Base-by-base conservation (phyloP, 2,329 filamentous ascomycete genomes). In the Aspergillus nomiae region DNA sequence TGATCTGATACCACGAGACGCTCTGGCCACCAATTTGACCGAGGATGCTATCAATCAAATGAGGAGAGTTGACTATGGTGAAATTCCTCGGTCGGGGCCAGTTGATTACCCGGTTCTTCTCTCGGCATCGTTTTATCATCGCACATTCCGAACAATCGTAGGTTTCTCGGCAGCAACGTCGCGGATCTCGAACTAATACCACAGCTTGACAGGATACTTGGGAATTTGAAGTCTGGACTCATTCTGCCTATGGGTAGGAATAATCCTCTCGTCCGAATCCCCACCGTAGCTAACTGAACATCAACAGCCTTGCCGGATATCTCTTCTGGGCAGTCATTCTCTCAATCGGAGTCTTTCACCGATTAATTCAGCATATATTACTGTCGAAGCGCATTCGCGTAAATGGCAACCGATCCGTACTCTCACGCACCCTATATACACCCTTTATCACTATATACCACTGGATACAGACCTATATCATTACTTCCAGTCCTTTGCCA, bases 401-500 rank as follows among this genome's bases (percentile, higher is more conserved):
- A 24, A 21, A 16, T 41, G 34, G 46, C 55, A 51, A 14, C 26
- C 34, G 32, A 14, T 26, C 46, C 34, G 21, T n/a, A 21, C 28
- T 21, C 1, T 60, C 30, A 56, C 53, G 59, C 36, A 53, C 12
- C 38, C 59, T 57, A 53, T 56, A 36, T 36, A 56, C 26, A 24
- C 62, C 61, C 10, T 58, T 67, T 24, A 48, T 61, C 14, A 46
- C 38, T 19, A 30, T 65, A 10, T 66, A 73, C 59, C 68, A 75
- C 38, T 80, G 76, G 75, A 26, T 78, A 4, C 68, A 76, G 28
- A 75, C 73, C 2, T 69, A 81, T 66, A 54, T 85, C 11, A 74
- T 81, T 10, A 70, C 81, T 11, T 80, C 83, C 4, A 76, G 80
- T 1, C 75, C 81, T 0, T 77, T 83, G 43, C 76, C 78, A 28